Base-by-base conservation (phyloP, 1,284 basidiomycete species). In the Uromyces viciae-fabae region DNA sequence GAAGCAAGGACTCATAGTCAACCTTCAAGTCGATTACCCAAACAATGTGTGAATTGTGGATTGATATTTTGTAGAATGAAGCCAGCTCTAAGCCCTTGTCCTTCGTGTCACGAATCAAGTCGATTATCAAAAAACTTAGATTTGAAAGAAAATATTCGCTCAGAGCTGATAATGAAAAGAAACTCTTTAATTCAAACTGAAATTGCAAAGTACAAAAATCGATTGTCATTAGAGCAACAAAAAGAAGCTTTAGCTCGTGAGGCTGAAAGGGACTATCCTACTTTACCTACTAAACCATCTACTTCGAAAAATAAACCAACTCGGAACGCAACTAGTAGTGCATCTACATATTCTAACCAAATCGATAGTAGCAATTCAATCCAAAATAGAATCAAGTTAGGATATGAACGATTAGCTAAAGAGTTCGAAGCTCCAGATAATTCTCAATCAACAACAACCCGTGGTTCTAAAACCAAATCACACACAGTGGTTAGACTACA, bases 61-160 rank as follows among this genome's bases (percentile, higher is more conserved):
- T 33, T 74, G 54, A 74, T 74, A 33, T 74, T 56, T 33, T 74
- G 71, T n/a, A 33, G 38, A 74, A 8, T 74, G 5, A 74, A 74
- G 43, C 71, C 71, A n/a, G 52, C 71, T 11, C 52, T 74, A 1
- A 58, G 46, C 25, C 33, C 71, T 25, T 74, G 71, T 40, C 71
- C 71, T 33, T 74, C 71, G 11, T 74, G 71, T 40, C n/a, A 15
- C 17, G 9, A 58, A 28, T 19, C 2, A 5, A 58, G 15, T 43
- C 36, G 28, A 8, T 40, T 74, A 17, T 58, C 71, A 7, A 74
- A 11, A 2, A 56, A 74, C 31, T 4, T 15, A 15, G 43, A 74
- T 74, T 40, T 74, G 22, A 54, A 33, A 36, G 33, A 74, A 22
- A 58, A n/a, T 36, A 31, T 74, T 40, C n/a, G 49, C 33, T 19